Percentiles rank a stretch among this genome's conserved stretches.
Conservation (phyloP, 2,329 filamentous ascomycete species). For the Bipolaris victoriae region DNA sequence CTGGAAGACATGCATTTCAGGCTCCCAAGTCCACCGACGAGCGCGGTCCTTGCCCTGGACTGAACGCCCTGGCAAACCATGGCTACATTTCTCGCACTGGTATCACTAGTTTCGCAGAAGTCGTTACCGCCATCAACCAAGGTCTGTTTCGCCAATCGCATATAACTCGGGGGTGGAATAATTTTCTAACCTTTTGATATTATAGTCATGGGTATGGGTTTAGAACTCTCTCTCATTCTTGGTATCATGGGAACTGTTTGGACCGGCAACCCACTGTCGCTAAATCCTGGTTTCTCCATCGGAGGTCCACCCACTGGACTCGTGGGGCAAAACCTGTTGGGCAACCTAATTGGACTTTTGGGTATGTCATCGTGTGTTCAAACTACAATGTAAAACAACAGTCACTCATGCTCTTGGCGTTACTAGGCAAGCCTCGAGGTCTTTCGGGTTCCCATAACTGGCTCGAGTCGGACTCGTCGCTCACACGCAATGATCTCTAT, state of each 20-base stretch:
- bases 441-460: slow-evolving; percentile 55
- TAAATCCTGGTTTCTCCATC: slow-evolving; percentile 60
- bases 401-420: slow-evolving; percentile 14
- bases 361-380: slow-evolving; percentile 42
- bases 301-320: slow-evolving; percentile 46
- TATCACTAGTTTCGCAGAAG: slow-evolving; percentile 51
- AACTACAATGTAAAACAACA: slow-evolving; percentile 18
- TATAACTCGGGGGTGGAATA: not conserved
- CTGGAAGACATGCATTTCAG: slow-evolving; percentile 35
- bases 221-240: slow-evolving; percentile 48
- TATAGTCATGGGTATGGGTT: slow-evolving; percentile 54
- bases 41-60: slow-evolving; percentile 51
- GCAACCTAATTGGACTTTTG: slow-evolving; percentile 52
- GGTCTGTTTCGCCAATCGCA: slow-evolving; percentile 27
- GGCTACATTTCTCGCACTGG: slow-evolving; percentile 37
- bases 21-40: slow-evolving; percentile 50
- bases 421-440: slow-evolving; percentile 48
- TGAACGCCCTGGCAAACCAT: slow-evolving; percentile 53
- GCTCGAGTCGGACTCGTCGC: slow-evolving; percentile 51
- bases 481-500: slow-evolving; percentile 54
- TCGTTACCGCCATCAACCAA: slow-evolving; percentile 51
- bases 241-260: slow-evolving; percentile 57
- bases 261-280: slow-evolving; percentile 58
- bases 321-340: slow-evolving; percentile 48
- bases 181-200: not conserved